These are phyloP conservation scores for Quercus mongolica DNA, from an alignment of 306 rosid genomes.

Conservation along the genomic window DNA sequence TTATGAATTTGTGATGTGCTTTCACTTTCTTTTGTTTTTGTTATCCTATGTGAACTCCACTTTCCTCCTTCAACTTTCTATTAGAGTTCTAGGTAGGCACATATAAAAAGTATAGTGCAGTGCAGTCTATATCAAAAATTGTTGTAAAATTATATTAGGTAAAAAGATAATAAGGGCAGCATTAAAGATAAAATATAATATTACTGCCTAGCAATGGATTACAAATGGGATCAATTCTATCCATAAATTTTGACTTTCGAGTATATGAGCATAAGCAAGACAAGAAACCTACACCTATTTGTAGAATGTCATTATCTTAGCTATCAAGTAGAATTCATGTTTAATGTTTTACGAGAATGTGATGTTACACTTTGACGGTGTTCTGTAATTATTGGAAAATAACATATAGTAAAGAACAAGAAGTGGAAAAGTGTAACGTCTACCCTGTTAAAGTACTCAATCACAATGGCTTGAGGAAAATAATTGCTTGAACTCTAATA, in stretches of 20 bases:
- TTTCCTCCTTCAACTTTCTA: conserved; percentile 12
- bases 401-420: too few relatives aligned
- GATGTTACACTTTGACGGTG: not conserved
- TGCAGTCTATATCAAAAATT: not conserved
- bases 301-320: conserved; percentile 1
- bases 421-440: too few relatives aligned
- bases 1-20: not conserved
- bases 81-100: conserved; percentile 14
- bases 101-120: not conserved
- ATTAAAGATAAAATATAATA: not conserved
- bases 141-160: not conserved
- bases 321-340: not conserved
- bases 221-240: not conserved
- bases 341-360: not conserved
- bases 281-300: conserved; percentile 14
- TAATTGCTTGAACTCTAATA: too few relatives aligned
- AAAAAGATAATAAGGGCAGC: not conserved
- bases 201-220: not conserved
- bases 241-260: not conserved
- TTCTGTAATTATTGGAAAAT: not conserved
- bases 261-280: not conserved
- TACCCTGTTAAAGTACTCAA: too few relatives aligned
- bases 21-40: conserved; percentile 7
- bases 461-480: too few relatives aligned
- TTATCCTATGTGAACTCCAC: conserved; percentile 38